Base-by-base conservation (phyloP, 768 basidiomycete species). In the Rubroboletus satanas region DNA sequence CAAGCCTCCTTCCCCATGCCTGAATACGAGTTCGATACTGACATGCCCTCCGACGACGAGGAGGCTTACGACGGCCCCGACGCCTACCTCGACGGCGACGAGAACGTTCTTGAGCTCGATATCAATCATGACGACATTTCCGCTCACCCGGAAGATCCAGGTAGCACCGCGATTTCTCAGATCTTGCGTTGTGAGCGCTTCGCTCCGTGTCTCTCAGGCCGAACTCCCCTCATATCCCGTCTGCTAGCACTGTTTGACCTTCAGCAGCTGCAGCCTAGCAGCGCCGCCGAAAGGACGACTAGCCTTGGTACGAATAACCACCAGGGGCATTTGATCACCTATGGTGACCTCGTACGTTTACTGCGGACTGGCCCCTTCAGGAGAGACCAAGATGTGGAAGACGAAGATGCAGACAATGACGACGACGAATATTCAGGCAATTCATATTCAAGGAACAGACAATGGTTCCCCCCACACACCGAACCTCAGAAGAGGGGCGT, bases 401-500 rank as follows among this genome's bases (percentile, higher is more conserved):
- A 60, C n/a, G 77, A 74, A 0, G 76, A 81, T 11, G 69, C 69
- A 4, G 74, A 73, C 14, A 69, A 73, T 5, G 69, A 72, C 18
- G 72, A 74, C 17, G 72, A 73, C 5, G 61, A 65, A 10, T 56
- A 60, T 47, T 47, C 31, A 17, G n/a, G 51, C 38, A 32, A 48
- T 63, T 61, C 68, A 65, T 58, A 66, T 62, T 57, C 26, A 26
- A 26, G 66, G 68, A 44, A 66, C 59, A 46, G 47, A 33, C 32
- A 62, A 56, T 78, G 73, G 74, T 76, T 69, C 53, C 64, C 69
- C 31, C 57, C 71, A 42, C 75, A 79, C 23, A 81, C 70, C 18
- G 79, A 85, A 54, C 87, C 90, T 7, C 80, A 86, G 67, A 62
- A 79, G 48, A 76, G 73, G 32, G 93, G 93, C 3, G 62, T 84